These are phyloP conservation scores for Candida qinlingensis DNA, from an alignment of 805 yeast species.

Conservation along the genomic window DNA sequence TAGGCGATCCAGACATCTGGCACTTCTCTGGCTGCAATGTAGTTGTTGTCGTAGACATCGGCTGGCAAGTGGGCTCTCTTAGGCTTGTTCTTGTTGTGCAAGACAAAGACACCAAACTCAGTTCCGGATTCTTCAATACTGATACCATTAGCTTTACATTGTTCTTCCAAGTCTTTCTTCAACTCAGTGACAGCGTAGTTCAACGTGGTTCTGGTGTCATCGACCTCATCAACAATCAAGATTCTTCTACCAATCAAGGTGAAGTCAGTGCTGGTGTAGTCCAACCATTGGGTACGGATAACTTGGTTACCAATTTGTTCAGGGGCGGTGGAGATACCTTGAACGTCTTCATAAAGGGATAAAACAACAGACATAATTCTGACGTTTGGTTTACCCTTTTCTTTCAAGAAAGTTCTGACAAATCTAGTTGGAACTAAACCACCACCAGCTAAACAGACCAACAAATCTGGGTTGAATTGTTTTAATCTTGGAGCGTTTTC, in stretches of 20 bases:
- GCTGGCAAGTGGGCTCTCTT: conserved; percentile 70
- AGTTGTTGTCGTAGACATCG: conserved; percentile 53
- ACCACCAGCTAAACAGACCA: conserved; percentile 96
- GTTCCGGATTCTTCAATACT: conserved; percentile 40
- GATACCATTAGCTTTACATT: conserved; percentile 48
- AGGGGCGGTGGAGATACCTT: conserved; percentile 48
- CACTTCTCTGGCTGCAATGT: conserved; percentile 69
- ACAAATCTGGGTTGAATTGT: conserved; percentile 76
- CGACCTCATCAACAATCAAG: conserved; percentile 77
- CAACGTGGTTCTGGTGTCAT: conserved; percentile 79
- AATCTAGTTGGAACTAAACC: conserved; percentile 98
- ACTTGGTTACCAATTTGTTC: conserved; percentile 64
- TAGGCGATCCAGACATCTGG: conserved; percentile 84
- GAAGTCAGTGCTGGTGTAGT: conserved; percentile 54
- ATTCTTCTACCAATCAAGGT: conserved; percentile 66
- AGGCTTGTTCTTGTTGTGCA: conserved; percentile 69
- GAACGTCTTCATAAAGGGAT: conserved; percentile 83
- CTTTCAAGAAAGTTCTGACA: conserved; percentile 85
- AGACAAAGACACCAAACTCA: conserved; percentile 68
- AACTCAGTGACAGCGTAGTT: conserved; percentile 75
- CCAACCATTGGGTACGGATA: conserved; percentile 80
- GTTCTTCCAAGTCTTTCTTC: conserved; percentile 62
- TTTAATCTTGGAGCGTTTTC: conserved; percentile 56
- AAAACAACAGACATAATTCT: conserved; percentile 93
- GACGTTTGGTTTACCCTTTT: conserved; percentile 80